These are phyloP conservation scores for Triadica sebifera DNA, from an alignment of 345 rosid species.

Conservation along the genomic window DNA sequence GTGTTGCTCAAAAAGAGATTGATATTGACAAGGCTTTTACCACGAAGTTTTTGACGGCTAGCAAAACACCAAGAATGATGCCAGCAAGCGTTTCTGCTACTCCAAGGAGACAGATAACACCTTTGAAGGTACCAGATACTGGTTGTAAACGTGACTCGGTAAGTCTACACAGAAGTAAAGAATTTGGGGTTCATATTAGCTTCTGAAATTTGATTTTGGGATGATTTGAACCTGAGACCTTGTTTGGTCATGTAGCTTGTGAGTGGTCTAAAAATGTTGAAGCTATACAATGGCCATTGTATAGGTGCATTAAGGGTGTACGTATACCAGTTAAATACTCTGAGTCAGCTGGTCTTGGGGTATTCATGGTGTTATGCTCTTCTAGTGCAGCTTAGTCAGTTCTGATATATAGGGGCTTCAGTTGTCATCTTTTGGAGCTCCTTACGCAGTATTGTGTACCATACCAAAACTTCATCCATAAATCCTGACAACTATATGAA, in stretches of 20 bases:
- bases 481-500: background rate
- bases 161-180: background rate
- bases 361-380: background rate
- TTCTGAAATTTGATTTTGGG: background rate
- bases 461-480: background rate
- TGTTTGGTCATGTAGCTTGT: background rate
- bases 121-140: constrained; percentile 16
- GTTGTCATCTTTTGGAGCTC: background rate
- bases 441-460: background rate
- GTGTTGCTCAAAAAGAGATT: constrained; percentile 37
- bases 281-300: background rate
- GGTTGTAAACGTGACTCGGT: constrained; percentile 36
- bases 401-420: background rate
- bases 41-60: constrained; percentile 30
- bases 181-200: background rate
- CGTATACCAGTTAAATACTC: background rate
- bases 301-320: background rate
- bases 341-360: background rate
- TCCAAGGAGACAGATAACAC: constrained; percentile 17
- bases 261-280: background rate
- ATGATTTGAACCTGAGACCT: background rate
- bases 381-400: background rate
- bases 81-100: constrained; percentile 18
- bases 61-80: constrained; percentile 44
- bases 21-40: constrained; percentile 29